Evolutionary conservation across 148 eudicot species (phyloP).

Genomic region (Nyssa sinensis): DNA sequence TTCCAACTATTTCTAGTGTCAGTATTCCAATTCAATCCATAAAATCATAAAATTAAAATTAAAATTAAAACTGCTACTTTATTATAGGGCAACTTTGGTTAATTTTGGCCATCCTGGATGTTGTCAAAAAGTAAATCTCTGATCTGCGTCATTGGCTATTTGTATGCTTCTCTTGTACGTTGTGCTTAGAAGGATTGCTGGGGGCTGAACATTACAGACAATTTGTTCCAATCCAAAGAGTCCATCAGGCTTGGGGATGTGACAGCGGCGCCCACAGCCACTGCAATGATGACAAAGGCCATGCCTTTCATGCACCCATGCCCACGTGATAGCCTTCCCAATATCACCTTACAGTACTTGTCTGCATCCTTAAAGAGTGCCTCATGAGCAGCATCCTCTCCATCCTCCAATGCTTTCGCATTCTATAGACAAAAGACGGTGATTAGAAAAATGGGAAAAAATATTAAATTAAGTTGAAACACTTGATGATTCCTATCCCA

Average conservation of each 20-base stretch:
- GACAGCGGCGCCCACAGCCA: constrained; percentile 54
- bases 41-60: constrained; percentile 16
- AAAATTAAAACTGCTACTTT: constrained; percentile 6
- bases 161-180: constrained; percentile 4
- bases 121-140: not conserved
- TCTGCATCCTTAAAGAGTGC: constrained; percentile 54
- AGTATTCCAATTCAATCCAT: constrained; percentile 25
- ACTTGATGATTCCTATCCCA: too few relatives aligned
- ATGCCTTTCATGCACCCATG: constrained; percentile 57
- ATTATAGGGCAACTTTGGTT: constrained; percentile 20
- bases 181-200: constrained; percentile 42
- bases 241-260: constrained; percentile 45
- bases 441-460: too few relatives aligned
- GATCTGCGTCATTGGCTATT: not conserved
- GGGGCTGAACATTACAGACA: constrained; percentile 45
- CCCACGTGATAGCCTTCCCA: constrained; percentile 65
- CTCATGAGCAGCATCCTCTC: constrained; percentile 38
- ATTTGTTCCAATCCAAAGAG: constrained; percentile 50
- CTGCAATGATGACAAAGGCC: constrained; percentile 31
- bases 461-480: too few relatives aligned
- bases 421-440: constrained; percentile 30
- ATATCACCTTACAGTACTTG: constrained; percentile 57
- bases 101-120: constrained; percentile 10
- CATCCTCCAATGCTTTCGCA: constrained; percentile 47
- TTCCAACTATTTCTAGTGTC: constrained; percentile 30